Evolutionary conservation across 1,139 yeast genomes (phyloP).

Genomic region (Pichia sp.): DNA sequence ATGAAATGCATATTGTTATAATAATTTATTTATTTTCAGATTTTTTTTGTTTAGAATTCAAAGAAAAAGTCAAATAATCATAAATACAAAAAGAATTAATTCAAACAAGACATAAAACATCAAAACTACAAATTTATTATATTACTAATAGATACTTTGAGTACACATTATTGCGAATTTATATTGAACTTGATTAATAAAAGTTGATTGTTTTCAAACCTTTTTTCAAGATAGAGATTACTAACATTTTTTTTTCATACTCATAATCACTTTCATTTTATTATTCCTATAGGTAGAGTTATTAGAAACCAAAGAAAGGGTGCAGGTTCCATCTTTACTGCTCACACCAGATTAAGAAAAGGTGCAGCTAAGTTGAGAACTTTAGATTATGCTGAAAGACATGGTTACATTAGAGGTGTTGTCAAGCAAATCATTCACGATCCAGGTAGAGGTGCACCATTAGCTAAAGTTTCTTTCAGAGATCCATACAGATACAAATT

Average conservation of each 20-base stretch:
- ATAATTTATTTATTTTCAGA: too few species aligned
- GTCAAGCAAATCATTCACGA: constrained; percentile 98
- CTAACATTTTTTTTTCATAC: background rate
- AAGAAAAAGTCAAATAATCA: too few species aligned
- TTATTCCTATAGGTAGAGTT: constrained; percentile 78
- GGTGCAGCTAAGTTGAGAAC: constrained; percentile 99
- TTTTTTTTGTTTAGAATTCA: too few species aligned
- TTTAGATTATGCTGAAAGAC: constrained; percentile 98
- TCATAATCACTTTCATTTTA: background rate
- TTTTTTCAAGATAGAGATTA: background rate
- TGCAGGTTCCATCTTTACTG: constrained; percentile 99
- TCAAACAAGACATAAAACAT: too few species aligned
- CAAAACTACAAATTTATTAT: too few species aligned
- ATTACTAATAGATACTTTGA: too few species aligned
- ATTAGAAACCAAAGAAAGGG: constrained; percentile 99
- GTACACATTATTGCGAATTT: too few species aligned
- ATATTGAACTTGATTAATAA: too few species aligned
- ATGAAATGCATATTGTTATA: too few species aligned
- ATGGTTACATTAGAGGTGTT: constrained; percentile 98
- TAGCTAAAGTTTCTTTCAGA: constrained; percentile 98
- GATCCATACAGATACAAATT: constrained; percentile 98
- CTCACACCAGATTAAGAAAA: constrained; percentile 99
- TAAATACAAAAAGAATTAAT: too few species aligned
- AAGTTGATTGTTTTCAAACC: too few species aligned
- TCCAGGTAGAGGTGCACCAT: constrained; percentile 99